Evolutionary conservation across 179 eudicot species (phyloP).

Genomic region (Pouteria campechiana): DNA sequence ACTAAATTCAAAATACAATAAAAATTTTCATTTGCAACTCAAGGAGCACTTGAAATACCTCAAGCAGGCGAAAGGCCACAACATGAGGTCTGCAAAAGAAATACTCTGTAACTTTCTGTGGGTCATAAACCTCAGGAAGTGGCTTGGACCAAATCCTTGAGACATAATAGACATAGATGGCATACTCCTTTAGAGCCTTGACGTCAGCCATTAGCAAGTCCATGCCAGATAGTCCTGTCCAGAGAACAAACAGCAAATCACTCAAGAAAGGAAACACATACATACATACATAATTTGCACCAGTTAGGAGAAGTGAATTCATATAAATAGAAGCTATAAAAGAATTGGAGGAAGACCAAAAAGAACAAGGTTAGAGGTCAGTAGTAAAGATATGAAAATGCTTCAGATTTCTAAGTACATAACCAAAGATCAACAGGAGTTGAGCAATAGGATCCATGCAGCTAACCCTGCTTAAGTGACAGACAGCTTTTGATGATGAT

Average conservation of each 20-base stretch:
- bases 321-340: no score
- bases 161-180: conserved; percentile 44
- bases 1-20: no score
- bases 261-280: neutral
- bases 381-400: no score
- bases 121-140: conserved; percentile 82
- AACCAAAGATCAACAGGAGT: no score
- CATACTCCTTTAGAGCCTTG: conserved; percentile 63
- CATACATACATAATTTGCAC: no score
- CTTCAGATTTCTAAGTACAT: no score
- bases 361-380: no score
- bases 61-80: conserved; percentile 73
- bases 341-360: no score
- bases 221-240: conserved; percentile 58
- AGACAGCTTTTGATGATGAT: no score
- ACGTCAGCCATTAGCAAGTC: conserved; percentile 81
- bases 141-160: conserved; percentile 80
- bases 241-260: neutral
- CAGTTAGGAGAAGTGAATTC: no score
- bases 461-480: no score
- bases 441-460: no score
- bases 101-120: conserved; percentile 57
- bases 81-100: conserved; percentile 86
- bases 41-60: conserved; percentile 38
- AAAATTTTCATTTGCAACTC: neutral